These are phyloP conservation scores for Rubia peregrina DNA, from an alignment of 305 asterid genomes.

Conservation along the genomic window DNA sequence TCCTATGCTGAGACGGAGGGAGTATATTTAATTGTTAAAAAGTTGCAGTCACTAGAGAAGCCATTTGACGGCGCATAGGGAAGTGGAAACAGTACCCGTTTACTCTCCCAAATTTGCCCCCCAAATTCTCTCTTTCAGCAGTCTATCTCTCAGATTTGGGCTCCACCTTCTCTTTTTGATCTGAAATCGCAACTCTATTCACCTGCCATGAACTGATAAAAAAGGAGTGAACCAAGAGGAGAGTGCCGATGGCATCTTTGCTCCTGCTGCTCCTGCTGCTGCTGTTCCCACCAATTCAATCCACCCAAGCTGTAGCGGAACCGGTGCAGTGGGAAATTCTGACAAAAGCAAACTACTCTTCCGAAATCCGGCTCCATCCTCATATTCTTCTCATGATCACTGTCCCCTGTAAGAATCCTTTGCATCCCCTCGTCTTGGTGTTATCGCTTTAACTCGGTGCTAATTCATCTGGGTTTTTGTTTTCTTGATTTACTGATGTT, in stretches of 20 bases:
- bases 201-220: background rate
- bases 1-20: no score
- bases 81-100: no score
- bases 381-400: slow-evolving; percentile 66
- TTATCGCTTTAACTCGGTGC: background rate
- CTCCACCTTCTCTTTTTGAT: background rate
- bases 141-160: background rate
- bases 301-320: slow-evolving; percentile 6
- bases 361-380: slow-evolving; percentile 66
- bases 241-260: background rate
- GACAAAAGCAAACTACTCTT: slow-evolving; percentile 52
- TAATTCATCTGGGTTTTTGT: background rate
- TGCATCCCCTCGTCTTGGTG: background rate
- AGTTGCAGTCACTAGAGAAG: no score
- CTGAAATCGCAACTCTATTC: background rate
- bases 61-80: no score
- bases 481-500: background rate
- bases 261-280: background rate
- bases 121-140: background rate
- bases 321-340: slow-evolving; percentile 57
- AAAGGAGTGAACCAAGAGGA: background rate
- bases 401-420: slow-evolving; percentile 58
- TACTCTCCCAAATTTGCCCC: no score
- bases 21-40: no score
- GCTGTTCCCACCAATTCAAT: background rate